Percentiles rank a stretch among this genome's conserved stretches.
Conservation (phyloP, 345 rosid species). For the Clarkia xantiana region DNA sequence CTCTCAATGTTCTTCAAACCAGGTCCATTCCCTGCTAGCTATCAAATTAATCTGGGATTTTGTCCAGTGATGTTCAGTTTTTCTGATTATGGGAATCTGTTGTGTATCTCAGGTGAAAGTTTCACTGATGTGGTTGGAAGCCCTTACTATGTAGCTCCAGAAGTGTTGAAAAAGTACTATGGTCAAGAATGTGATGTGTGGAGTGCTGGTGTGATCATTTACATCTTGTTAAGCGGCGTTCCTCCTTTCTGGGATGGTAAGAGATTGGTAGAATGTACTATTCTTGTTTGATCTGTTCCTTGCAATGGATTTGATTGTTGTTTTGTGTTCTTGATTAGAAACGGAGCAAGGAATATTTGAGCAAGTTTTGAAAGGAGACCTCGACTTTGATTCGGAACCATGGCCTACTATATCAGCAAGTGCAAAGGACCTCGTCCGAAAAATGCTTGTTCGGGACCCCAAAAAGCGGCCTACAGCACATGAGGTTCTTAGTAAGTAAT, state of each 20-base stretch:
- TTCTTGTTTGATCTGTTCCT: slow-evolving; percentile 1
- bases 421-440: slow-evolving; percentile 76
- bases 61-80: no score
- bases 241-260: slow-evolving; percentile 99
- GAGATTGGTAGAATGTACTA: slow-evolving; percentile 6
- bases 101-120: slow-evolving; percentile 44
- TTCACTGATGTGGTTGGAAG: slow-evolving; percentile 91
- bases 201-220: slow-evolving; percentile 95
- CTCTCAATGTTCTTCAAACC: slow-evolving; percentile 88
- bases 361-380: slow-evolving; percentile 85
- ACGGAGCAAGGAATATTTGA: slow-evolving; percentile 94
- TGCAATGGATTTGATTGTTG: slow-evolving; percentile 10
- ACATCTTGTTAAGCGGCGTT: slow-evolving; percentile 78
- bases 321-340: slow-evolving; percentile 35
- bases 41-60: background rate
- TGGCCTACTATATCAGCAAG: slow-evolving; percentile 86
- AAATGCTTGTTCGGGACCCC: slow-evolving; percentile 77
- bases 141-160: slow-evolving; percentile 97
- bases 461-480: slow-evolving; percentile 70
- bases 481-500: slow-evolving; percentile 74
- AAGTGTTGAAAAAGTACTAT: slow-evolving; percentile 71
- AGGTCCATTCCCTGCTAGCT: slow-evolving; percentile 24
- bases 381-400: slow-evolving; percentile 87
- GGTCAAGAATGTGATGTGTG: slow-evolving; percentile 92
- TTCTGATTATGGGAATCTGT: background rate